A percentile compares a stretch with the other conserved stretches of the same genome.
Conservation (phyloP, 108 stramenopile genomes). For the Cyclotella baltica region DNA sequence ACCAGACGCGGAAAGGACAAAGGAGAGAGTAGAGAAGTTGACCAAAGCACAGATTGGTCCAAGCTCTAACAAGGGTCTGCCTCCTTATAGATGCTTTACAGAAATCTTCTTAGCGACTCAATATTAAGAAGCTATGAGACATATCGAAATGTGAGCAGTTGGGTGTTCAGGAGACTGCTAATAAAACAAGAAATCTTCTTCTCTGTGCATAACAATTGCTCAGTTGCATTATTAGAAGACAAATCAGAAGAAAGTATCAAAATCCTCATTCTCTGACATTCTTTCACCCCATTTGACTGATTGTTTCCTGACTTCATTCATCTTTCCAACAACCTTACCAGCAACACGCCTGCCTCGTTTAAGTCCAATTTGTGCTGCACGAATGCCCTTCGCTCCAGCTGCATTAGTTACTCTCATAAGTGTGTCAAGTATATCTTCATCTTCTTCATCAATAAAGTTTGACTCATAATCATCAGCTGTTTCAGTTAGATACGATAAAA, state of each 20-base stretch:
- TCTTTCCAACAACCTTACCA: conserved; percentile 46
- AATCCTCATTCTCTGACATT: conserved; percentile 20
- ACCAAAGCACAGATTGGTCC: no score
- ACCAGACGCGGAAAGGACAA: no score
- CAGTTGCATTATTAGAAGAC: background rate
- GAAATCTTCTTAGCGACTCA: no score
- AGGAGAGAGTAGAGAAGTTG: no score
- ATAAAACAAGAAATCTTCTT: background rate
- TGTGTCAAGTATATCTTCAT: conserved; percentile 53
- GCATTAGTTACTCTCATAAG: conserved; percentile 46
- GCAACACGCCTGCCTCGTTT: conserved; percentile 36
- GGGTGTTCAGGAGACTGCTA: background rate
- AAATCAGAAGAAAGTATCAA: conserved; percentile 13
- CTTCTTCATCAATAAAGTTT: conserved; percentile 18
- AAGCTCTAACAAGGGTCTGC: no score
- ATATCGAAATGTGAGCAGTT: no score
- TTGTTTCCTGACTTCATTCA: conserved; percentile 43
- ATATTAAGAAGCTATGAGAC: no score
- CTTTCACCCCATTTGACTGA: conserved; percentile 35
- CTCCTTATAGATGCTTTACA: no score
- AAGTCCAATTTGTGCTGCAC: conserved; percentile 38
- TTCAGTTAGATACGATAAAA: conserved; percentile 34
- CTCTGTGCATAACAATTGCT: background rate
- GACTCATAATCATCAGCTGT: conserved; percentile 26
- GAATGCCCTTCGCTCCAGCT: conserved; percentile 30